Base-by-base conservation (phyloP, 306 rosid genomes). In the Cicer cuneatum region DNA sequence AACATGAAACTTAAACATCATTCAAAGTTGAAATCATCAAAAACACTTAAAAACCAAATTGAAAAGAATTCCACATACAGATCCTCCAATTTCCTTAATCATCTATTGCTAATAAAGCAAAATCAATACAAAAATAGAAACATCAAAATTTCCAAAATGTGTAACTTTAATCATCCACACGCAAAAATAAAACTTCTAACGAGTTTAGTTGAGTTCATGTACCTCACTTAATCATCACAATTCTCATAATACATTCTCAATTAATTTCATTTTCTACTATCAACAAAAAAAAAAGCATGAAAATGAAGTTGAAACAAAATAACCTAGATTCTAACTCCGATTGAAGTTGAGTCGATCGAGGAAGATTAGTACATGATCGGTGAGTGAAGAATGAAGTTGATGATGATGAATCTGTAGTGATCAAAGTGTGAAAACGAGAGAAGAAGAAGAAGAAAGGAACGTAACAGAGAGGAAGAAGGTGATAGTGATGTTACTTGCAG, bases 311-410 rank as follows among this genome's bases (percentile, higher is more conserved):
- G 39, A 52, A 48, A 56, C 4, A 47, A 63, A 78, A 45, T 21
- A 74, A 71, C 84, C 84, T 73, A 45, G 78, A 38, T 69, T 78
- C 2, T 29, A 29, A 2, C 33, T 70, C 11, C 10, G 63, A 35
- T 66, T 64, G 72, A 39, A 60, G 75, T 62, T 11, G 35, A 73
- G 63, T 39, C 53, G 88, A 91, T 87, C 87, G 72, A 70, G 84
- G 68, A 78, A 77, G 79, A 82, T 72, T 9, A 63, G 60, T 1
- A 66, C 64, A 75, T 71, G 65, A 76, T 65, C 39, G 37, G 58
- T 52, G 15, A 63, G 29, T 58, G 5, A 43, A 73, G 74, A 10
- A 66, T 58, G 5, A 43, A 73, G 74, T 8, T 62, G 56, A 33
- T 7, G 40, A 11, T 19, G 74, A 71, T 3, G 35, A 39, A 82